Evolutionary conservation across 129 eudicot genomes (phyloP).

Genomic region (Flaveria linearis): DNA sequence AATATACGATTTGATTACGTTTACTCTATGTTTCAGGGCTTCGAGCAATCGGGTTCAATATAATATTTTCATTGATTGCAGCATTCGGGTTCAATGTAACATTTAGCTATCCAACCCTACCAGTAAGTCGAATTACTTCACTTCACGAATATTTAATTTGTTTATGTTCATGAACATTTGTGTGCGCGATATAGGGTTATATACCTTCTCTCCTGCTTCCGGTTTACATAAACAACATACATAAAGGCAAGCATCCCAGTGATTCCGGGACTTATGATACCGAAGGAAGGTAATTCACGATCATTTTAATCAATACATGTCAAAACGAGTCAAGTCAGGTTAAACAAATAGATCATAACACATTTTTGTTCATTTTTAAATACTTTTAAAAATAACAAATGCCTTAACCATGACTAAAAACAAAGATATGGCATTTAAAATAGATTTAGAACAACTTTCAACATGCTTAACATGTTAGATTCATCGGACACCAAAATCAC

Average conservation of each 20-base stretch:
- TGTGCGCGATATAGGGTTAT: constrained; percentile 53
- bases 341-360: not conserved
- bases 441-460: not conserved
- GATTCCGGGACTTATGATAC: constrained; percentile 65
- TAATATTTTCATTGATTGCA: constrained; percentile 33
- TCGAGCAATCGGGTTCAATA: constrained; percentile 53
- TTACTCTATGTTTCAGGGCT: constrained; percentile 21
- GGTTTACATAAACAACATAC: constrained; percentile 61
- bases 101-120: constrained; percentile 57
- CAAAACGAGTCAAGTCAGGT: not conserved
- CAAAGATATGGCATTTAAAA: not conserved
- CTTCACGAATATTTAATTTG: too few relatives aligned
- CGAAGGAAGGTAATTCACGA: constrained; percentile 66
- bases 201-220: constrained; percentile 58
- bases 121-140: constrained; percentile 42
- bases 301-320: constrained; percentile 29
- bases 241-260: constrained; percentile 76
- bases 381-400: too few relatives aligned
- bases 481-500: not conserved
- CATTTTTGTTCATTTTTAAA: too few relatives aligned
- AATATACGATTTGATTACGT: not conserved
- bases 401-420: too few relatives aligned
- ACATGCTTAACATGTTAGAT: not conserved
- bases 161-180: not conserved
- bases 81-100: constrained; percentile 39